A percentile compares a stretch with the other conserved stretches of the same genome.
These are phyloP conservation scores for Cucurbita pepo DNA, from an alignment of 306 rosid species.

Conservation along the genomic window DNA sequence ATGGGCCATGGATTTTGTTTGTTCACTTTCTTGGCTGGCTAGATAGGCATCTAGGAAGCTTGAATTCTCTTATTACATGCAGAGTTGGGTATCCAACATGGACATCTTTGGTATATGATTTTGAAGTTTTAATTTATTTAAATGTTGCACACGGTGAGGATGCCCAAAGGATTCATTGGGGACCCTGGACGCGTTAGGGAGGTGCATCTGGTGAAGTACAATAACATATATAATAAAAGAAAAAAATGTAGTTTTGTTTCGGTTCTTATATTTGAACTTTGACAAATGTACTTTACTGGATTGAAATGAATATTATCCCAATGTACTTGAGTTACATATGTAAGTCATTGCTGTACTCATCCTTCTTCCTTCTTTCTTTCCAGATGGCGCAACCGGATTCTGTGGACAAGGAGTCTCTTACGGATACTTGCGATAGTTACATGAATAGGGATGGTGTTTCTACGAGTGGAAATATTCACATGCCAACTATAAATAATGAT, in stretches of 20 bases:
- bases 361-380: conserved; percentile 7
- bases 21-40: background rate
- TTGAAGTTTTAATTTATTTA: background rate
- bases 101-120: background rate
- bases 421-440: conserved; percentile 12
- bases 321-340: background rate
- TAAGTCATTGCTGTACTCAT: background rate
- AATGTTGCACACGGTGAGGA: background rate
- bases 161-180: too few relatives aligned
- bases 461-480: conserved; percentile 8
- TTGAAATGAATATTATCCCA: background rate
- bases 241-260: background rate
- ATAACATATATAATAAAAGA: too few relatives aligned
- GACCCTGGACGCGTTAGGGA: background rate
- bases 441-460: conserved; percentile 13
- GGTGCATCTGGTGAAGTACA: background rate
- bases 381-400: conserved; percentile 50
- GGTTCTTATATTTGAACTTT: background rate
- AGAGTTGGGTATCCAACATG: background rate
- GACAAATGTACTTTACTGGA: background rate
- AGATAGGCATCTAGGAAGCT: background rate
- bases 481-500: conserved; percentile 25
- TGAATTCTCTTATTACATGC: background rate
- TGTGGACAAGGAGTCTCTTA: conserved; percentile 5
- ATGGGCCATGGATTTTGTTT: background rate